A percentile compares a stretch with the other conserved stretches of the same genome.
Evolutionary conservation across 116 monocot genomes (phyloP).

Genomic region (Iris pallida): DNA sequence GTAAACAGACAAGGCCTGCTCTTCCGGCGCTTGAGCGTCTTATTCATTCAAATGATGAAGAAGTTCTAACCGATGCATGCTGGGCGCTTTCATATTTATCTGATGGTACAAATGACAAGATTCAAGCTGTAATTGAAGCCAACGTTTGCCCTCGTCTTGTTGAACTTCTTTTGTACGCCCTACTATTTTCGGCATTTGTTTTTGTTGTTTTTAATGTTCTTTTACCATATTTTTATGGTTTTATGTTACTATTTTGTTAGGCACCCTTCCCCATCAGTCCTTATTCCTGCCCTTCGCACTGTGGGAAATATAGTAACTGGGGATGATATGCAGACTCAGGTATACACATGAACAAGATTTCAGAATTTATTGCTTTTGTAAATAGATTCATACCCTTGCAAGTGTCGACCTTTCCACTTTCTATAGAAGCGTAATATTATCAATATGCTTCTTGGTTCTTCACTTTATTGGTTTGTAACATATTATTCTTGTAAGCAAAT

Average conservation of each 20-base stretch:
- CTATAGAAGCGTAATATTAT: too few species aligned
- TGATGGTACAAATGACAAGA: slow-evolving; percentile 90
- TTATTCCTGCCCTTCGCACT: slow-evolving; percentile 79
- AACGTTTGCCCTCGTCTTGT: slow-evolving; percentile 73
- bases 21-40: slow-evolving; percentile 65
- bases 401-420: too few species aligned
- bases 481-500: too few species aligned
- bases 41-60: slow-evolving; percentile 84
- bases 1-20: slow-evolving; percentile 57
- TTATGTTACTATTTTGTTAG: slow-evolving; percentile 20
- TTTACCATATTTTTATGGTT: slow-evolving; percentile 2
- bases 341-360: slow-evolving; percentile 10
- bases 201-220: not conserved
- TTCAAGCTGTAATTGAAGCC: slow-evolving; percentile 80
- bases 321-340: slow-evolving; percentile 93
- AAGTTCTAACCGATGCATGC: slow-evolving; percentile 82
- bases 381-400: too few species aligned
- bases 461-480: too few species aligned
- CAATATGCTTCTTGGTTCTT: too few species aligned
- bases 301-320: slow-evolving; percentile 97
- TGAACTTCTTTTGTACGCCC: slow-evolving; percentile 63
- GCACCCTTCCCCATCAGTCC: slow-evolving; percentile 69
- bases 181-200: not conserved
- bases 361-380: too few species aligned
- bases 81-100: slow-evolving; percentile 88